Conservation (phyloP, 75 land plant genomes). For the Sequoiadendron giganteum region DNA sequence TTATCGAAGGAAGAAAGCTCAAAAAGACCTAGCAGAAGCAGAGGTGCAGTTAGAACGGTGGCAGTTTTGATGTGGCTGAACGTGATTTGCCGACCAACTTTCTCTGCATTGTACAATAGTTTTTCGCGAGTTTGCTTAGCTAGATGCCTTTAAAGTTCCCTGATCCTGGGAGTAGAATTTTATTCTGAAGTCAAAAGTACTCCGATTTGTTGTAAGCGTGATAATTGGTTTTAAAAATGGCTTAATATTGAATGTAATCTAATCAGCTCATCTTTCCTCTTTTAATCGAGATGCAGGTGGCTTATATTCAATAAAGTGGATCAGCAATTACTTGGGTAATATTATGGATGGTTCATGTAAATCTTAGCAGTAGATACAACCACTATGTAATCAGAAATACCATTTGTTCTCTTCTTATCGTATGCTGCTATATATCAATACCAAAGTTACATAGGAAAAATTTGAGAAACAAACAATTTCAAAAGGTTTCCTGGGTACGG, state of each 20-base stretch:
- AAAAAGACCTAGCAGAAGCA: slow-evolving; percentile 96
- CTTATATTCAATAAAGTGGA: background rate
- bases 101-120: background rate
- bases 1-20: slow-evolving; percentile 96
- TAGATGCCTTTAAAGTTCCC: background rate
- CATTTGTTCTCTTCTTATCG: background rate
- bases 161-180: background rate
- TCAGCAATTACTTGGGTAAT: background rate
- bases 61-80: slow-evolving; percentile 52
- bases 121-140: background rate
- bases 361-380: background rate
- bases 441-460: background rate
- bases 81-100: background rate
- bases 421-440: background rate
- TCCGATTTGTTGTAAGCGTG: background rate
- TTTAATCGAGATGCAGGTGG: background rate
- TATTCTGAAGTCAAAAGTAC: background rate
- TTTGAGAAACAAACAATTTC: background rate
- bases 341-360: background rate
- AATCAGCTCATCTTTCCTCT: background rate
- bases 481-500: background rate
- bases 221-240: background rate
- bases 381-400: background rate
- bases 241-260: background rate
- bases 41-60: slow-evolving; percentile 83